Percentiles rank a stretch among this genome's conserved stretches.
Conservation (phyloP, 345 rosid species). For the Bruguiera sexangula region DNA sequence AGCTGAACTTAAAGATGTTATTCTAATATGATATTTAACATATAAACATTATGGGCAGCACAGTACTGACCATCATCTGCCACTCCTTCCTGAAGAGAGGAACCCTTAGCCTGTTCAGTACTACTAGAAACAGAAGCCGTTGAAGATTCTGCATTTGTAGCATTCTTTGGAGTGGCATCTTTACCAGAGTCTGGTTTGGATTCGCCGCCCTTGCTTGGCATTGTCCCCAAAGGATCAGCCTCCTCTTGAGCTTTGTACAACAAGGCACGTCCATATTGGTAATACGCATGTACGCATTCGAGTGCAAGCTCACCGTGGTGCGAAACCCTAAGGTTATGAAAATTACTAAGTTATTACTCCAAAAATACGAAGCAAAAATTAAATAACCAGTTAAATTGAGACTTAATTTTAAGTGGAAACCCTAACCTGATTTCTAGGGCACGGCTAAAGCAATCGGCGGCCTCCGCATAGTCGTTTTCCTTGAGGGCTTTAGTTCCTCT, state of each 20-base stretch:
- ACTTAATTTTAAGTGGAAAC: not conserved
- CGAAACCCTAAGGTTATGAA: constrained; percentile 46
- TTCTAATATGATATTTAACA: too few relatives aligned
- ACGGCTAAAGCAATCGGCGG: constrained; percentile 91
- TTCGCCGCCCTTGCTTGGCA: constrained; percentile 64
- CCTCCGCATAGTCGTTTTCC: constrained; percentile 62
- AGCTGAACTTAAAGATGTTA: too few relatives aligned
- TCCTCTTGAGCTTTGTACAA: constrained; percentile 88
- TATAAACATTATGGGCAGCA: not conserved
- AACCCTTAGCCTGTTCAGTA: constrained; percentile 48
- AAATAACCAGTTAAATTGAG: too few relatives aligned
- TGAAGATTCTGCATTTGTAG: constrained; percentile 43
- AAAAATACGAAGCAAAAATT: too few relatives aligned
- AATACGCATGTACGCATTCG: constrained; percentile 68
- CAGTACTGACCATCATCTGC: constrained; percentile 38
- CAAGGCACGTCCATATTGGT: constrained; percentile 75
- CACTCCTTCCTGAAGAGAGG: constrained; percentile 38
- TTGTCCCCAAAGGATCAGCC: constrained; percentile 74
- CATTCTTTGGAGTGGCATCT: constrained; percentile 44
- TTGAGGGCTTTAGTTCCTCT: constrained; percentile 55
- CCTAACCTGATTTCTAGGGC: constrained; percentile 84
- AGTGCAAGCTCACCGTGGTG: constrained; percentile 68
- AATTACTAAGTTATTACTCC: not conserved
- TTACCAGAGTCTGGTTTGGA: constrained; percentile 37
- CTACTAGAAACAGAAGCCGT: constrained; percentile 48